Base-by-base conservation (phyloP, 2,329 filamentous ascomycete species). In the Juglanconis sp. region DNA sequence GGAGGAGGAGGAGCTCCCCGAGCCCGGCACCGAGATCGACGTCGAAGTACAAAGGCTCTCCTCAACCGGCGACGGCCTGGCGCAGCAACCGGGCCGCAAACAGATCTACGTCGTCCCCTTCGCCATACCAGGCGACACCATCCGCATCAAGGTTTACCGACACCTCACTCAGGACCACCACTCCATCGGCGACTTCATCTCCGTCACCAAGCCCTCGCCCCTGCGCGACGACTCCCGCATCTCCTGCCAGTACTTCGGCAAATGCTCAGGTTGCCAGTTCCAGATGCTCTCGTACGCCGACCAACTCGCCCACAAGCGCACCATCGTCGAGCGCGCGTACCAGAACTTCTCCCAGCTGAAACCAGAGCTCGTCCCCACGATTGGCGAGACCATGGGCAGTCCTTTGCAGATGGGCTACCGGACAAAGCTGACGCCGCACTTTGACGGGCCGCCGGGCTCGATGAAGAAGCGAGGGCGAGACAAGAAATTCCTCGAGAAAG, bases 391-490 rank as follows among this genome's bases (percentile, higher is more conserved):
- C 8, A 92, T 97, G 68, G 90, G 90, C 52, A 96, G 91, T 47
- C 95, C 95, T 2, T 75, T 96, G 63, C 88, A 96, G 75, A 98
- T 96, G 74, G 90, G 89, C 59, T 99, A 99, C 79, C 87, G 95
- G 57, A 99, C 95, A 24, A 99, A 99, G 77, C 82, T 99, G 66
- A 99, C 95, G 17, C 95, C 95, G 34, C 95, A 99, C 75, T 99
- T 98, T 71, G 90, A 96, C 71, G 90, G 86, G 0, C 91, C 92
- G 1, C 85, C 86, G 5, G 81, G 78, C 44, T 77, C 69, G 71
- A 74, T 83, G 61, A 74, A 83, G 61, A 72, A 70, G 63, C 74
- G 83, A 69, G 79, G 83, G 81, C 60, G 77, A 76, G 56, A 24
- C 24, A 68, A 71, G 65, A 62, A 70, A 9, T 65, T 73, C 5